Percentiles rank a stretch among this genome's conserved stretches.
Evolutionary conservation across 768 basidiomycete species (phyloP).

Genomic region (Rhodocollybia butyracea): DNA sequence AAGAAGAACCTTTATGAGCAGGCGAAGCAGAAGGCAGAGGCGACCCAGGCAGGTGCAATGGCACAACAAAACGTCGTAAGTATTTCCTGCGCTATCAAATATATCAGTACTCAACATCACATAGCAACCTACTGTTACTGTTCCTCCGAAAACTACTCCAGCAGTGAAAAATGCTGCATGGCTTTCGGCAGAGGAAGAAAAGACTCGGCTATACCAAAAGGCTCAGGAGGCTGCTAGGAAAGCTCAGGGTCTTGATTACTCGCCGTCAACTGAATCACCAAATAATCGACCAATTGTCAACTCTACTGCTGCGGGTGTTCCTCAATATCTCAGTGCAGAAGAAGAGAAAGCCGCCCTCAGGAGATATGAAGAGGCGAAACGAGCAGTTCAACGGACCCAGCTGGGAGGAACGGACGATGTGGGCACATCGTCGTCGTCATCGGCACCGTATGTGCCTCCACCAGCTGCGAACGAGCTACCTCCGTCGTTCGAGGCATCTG

Average conservation of each 20-base stretch:
- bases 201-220: slow-evolving; percentile 61
- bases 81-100: not conserved
- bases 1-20: slow-evolving; percentile 63
- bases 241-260: slow-evolving; percentile 43
- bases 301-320: slow-evolving; percentile 22
- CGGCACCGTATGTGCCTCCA: slow-evolving; percentile 20
- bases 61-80: slow-evolving; percentile 3
- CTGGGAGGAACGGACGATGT: slow-evolving; percentile 22
- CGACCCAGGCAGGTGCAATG: slow-evolving; percentile 42
- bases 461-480: slow-evolving; percentile 35
- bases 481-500: slow-evolving; percentile 49
- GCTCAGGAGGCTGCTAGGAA: slow-evolving; percentile 65
- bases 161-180: not conserved
- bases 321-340: slow-evolving; percentile 60
- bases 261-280: slow-evolving; percentile 19
- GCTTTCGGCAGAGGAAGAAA: slow-evolving; percentile 65
- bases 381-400: slow-evolving; percentile 65
- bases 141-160: slow-evolving; percentile 12
- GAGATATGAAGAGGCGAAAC: slow-evolving; percentile 68
- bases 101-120: not conserved
- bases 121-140: slow-evolving; percentile 22
- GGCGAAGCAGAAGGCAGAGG: slow-evolving; percentile 58
- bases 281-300: slow-evolving; percentile 15
- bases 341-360: slow-evolving; percentile 72
- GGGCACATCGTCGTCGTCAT: slow-evolving; percentile 26